Base-by-base conservation (phyloP, 2,329 filamentous ascomycete genomes). In the Scedosporium boydii region DNA sequence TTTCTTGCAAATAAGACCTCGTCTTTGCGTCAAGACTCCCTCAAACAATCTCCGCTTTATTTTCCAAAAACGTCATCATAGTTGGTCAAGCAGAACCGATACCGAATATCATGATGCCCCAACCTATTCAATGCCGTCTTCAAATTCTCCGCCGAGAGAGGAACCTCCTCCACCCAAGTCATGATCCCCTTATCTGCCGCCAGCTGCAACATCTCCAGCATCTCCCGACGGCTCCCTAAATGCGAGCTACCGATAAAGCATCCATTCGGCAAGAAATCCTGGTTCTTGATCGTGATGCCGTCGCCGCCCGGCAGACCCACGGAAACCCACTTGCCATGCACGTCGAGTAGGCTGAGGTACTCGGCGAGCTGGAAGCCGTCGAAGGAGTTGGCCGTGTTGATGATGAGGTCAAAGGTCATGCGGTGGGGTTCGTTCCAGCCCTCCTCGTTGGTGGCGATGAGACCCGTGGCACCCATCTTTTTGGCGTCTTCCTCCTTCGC, bases 251-350 rank as follows among this genome's bases (percentile, higher is more conserved):
- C 86, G 68, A 92, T 87, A 69, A 89, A 80, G 72, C 84, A 85
- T 51, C 91, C 91, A 75, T 93, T 96, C 66, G 75, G 75, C 64
- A 90, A 80, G 69, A 96, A 88, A 70, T 85, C 85, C 78, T 92
- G 88, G 59, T 89, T 87, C 76, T 84, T 86, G 67, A 95, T 81
- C 62, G 80, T 76, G 63, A 90, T 85, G 10, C 90, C 85, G 55
- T 87, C 85, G 65, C 90, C 88, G 71, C 92, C 89, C 3, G 90
- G 90, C 70, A 95, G 80, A 51, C 90, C 90, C 61, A 93, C 89
- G 69, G 83, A 89, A 73, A 93, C 84, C 85, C 89, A 95, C 71
- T 82, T 83, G 63, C 88, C 90, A 76, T 92, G 89, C 63, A 93
- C 87, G 75, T 93, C 91, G 72, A 96, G 82, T 69, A 92, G 83